A percentile compares a stretch with the other conserved stretches of the same genome.
Conservation (phyloP, 805 yeast genomes). For the Candida dajiaensis region DNA sequence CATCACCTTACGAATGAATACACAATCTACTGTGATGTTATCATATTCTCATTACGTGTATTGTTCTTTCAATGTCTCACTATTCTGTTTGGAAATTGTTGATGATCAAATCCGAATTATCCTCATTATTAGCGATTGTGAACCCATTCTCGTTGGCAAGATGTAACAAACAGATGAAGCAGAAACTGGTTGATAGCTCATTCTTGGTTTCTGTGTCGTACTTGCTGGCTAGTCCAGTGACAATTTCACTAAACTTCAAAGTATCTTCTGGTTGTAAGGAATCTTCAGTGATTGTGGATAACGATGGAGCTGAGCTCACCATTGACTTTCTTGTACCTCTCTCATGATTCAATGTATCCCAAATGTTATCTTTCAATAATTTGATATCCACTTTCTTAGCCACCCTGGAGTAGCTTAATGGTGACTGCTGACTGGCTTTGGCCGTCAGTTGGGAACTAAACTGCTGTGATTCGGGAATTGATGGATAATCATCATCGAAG, state of each 20-base stretch:
- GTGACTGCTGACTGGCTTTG: conserved; percentile 21
- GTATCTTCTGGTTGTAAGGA: neutral
- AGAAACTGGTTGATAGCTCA: conserved; percentile 79
- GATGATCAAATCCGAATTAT: conserved; percentile 19
- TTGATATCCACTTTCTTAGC: conserved; percentile 79
- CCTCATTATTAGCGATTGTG: conserved; percentile 37
- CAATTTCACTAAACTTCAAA: conserved; percentile 39
- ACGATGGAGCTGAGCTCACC: neutral
- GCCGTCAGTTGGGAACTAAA: conserved; percentile 17
- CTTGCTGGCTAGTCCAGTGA: conserved; percentile 40
- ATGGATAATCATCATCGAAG: conserved; percentile 27
- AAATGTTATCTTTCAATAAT: conserved; percentile 67
- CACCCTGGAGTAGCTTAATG: conserved; percentile 56
- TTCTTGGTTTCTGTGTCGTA: conserved; percentile 51
- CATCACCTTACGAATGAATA: no score
- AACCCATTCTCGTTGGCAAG: conserved; percentile 84
- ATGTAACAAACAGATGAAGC: conserved; percentile 78
- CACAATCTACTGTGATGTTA: neutral
- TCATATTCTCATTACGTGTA: neutral
- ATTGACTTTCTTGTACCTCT: conserved; percentile 8
- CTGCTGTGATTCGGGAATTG: conserved; percentile 12
- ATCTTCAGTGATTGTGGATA: neutral
- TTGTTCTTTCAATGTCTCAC: neutral
- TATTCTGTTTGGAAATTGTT: neutral
- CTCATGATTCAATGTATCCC: conserved; percentile 47